Evolutionary conservation across 2,329 filamentous ascomycete genomes (phyloP), one percentile per base, ranked within the genome.

Genomic region (Hypoxylon sp.): DNA sequence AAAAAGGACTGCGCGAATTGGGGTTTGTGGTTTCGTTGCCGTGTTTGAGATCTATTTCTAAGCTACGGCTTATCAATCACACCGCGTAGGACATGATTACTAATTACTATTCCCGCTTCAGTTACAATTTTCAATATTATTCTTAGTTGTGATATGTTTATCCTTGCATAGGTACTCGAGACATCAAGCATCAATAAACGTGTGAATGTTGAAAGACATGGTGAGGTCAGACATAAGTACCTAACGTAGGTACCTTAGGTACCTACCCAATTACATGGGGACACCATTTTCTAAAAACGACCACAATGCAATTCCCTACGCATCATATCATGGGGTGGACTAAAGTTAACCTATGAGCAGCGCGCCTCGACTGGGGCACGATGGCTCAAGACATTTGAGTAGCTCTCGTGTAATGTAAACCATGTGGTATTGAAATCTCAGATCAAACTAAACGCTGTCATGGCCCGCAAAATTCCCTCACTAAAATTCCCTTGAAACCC

Each of bases 31-130:
- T n/a, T 24, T 40, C 6, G 22, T 30, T 40, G 6, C n/a, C 14
- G 6, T 38, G 30, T 26, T 40, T 38, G 9, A 14, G 20, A 8
- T 9, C 12, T 18, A 65, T 67, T 67, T 65, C 53, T 67, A 65
- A 67, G 52, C 61, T 8, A 32, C 36, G n/a, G 61, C 36, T 64
- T 52, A 65, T 30, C 24, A 63, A 67, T 65, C 45, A n/a, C 8
- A 1, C 56, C 53, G 49, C 33, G 20, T 16, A 20, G 14, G 8
- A 38, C 11, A 9, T 11, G 24, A 46, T 46, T 46, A 46, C 2
- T 26, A 46, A 26, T 46, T 6, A 12, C 4, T 45, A 1, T 2
- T 46, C 14, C 2, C 3, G 14, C n/a, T 16, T 18, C 2, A n/a
- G 16, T 44, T 57, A 7, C 28, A 32, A 36, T 40, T 9, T 52